These are phyloP conservation scores for Stenogyne calaminthoides DNA, from an alignment of 305 asterid genomes.

Conservation along the genomic window DNA sequence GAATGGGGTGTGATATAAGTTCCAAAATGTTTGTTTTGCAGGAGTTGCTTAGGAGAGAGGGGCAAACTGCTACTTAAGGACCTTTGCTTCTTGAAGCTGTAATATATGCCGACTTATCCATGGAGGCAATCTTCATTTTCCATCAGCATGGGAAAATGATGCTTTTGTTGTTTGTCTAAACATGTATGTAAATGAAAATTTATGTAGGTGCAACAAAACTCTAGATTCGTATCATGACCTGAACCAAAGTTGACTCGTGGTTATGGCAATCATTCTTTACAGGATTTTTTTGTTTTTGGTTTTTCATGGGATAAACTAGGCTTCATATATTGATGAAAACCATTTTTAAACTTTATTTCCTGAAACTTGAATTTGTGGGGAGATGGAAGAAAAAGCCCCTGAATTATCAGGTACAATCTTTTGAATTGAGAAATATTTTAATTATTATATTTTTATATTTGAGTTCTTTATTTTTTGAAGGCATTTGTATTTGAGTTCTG, in stretches of 20 bases:
- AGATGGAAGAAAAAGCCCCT: neutral
- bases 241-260: constrained; percentile 26
- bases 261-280: constrained; percentile 29
- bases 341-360: neutral
- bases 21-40: constrained; percentile 36
- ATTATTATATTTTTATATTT: no score
- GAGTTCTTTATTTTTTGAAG: no score
- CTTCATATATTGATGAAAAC: neutral
- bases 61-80: constrained; percentile 54
- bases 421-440: no score
- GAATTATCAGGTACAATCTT: neutral
- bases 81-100: no score
- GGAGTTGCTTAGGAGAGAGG: constrained; percentile 86
- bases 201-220: constrained; percentile 31
- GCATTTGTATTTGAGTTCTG: no score
- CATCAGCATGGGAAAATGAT: constrained; percentile 38
- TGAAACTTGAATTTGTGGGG: neutral
- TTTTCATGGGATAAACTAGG: neutral
- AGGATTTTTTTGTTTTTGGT: constrained; percentile 1
- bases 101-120: constrained; percentile 37
- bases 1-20: neutral
- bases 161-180: constrained; percentile 34
- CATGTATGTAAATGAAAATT: constrained; percentile 52
- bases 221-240: constrained; percentile 23
- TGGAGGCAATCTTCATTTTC: constrained; percentile 27